Evolutionary conservation across 208 protist species (phyloP).

Genomic region (Acanthamoeba royreba): DNA sequence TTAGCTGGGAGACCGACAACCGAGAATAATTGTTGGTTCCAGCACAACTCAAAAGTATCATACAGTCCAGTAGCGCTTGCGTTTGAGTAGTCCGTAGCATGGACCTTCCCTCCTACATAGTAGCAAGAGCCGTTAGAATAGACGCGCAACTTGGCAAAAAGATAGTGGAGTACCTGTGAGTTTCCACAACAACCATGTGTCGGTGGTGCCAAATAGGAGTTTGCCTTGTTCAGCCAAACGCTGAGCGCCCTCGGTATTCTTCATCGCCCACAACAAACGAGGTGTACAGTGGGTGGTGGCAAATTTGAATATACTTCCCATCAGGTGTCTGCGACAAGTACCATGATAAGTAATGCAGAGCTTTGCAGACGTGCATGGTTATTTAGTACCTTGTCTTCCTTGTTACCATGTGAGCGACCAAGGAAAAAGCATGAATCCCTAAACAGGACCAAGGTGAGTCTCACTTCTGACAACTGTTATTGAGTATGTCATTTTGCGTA

Average conservation of each 20-base stretch:
- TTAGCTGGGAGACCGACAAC: constrained; percentile 51
- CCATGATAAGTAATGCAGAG: background rate
- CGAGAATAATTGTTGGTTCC: constrained; percentile 50
- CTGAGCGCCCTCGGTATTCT: constrained; percentile 48
- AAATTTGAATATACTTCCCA: constrained; percentile 44
- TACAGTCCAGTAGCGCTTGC: constrained; percentile 50
- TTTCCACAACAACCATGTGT: constrained; percentile 68
- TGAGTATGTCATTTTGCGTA: no score
- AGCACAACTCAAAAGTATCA: constrained; percentile 16
- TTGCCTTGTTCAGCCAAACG: constrained; percentile 28
- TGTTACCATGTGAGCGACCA: background rate
- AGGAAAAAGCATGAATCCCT: constrained; percentile 23
- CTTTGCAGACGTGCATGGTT: background rate
- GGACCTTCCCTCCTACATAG: constrained; percentile 33
- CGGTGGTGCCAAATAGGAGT: constrained; percentile 65
- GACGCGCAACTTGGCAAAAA: background rate
- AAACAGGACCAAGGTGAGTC: background rate
- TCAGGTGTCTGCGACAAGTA: background rate
- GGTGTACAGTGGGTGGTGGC: constrained; percentile 25
- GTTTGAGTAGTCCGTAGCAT: constrained; percentile 62
- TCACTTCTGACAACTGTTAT: no score
- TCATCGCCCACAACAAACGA: constrained; percentile 49
- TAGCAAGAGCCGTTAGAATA: constrained; percentile 60
- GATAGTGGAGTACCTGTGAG: constrained; percentile 26
- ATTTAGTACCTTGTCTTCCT: background rate